A percentile compares a stretch with the other conserved stretches of the same genome.
Conservation (phyloP, 257 asterid species). For the Petunia axillaris region DNA sequence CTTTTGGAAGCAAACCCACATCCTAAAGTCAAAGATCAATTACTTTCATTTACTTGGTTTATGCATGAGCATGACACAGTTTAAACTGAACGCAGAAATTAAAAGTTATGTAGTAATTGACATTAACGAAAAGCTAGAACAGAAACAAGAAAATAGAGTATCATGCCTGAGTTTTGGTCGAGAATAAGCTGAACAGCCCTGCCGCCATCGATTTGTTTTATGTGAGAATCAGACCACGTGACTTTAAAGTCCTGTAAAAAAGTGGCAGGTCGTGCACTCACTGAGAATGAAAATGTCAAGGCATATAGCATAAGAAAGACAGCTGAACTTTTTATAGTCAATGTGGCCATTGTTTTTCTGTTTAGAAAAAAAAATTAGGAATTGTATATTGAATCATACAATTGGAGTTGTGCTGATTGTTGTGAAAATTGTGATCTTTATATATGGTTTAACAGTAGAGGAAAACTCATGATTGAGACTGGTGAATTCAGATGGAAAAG, state of each 20-base stretch:
- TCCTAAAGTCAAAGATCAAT: slow-evolving; percentile 25
- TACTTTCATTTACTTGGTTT: not conserved
- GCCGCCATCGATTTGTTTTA: slow-evolving; percentile 69
- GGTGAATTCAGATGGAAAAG: slow-evolving; percentile 3
- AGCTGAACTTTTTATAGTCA: slow-evolving; percentile 24
- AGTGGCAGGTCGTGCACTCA: slow-evolving; percentile 60
- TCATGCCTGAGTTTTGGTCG: slow-evolving; percentile 65
- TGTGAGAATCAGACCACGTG: slow-evolving; percentile 68
- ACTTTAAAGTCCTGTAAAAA: slow-evolving; percentile 60
- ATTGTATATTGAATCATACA: not conserved
- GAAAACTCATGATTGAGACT: not conserved
- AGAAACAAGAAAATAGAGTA: not conserved
- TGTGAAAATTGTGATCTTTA: not conserved
- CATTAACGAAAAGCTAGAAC: no score
- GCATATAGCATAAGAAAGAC: slow-evolving; percentile 25
- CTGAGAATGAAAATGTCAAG: slow-evolving; percentile 31
- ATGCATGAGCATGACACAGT: not conserved
- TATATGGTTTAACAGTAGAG: not conserved
- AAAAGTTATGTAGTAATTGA: not conserved
- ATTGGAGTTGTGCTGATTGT: slow-evolving; percentile 31
- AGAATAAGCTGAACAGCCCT: slow-evolving; percentile 68
- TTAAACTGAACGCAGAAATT: not conserved
- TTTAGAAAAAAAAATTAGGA: not conserved
- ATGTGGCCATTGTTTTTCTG: slow-evolving; percentile 19
- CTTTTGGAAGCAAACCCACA: slow-evolving; percentile 47